A percentile compares a stretch with the other conserved stretches of the same genome.
Conservation (phyloP, 768 basidiomycete genomes). For the Leucogyrophana mollusca region DNA sequence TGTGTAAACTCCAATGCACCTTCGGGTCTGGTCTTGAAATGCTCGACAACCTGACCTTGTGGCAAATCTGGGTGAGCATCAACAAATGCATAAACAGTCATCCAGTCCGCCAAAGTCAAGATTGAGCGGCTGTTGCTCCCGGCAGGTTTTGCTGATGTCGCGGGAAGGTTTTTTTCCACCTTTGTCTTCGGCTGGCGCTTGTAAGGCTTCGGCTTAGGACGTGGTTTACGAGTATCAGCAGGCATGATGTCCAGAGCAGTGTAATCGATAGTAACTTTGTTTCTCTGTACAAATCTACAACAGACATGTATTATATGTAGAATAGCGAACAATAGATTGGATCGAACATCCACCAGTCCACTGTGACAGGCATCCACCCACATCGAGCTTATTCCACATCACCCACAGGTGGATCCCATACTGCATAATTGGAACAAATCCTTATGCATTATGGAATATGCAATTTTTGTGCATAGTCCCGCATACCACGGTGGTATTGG, state of each 20-base stretch:
- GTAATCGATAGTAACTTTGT: no score
- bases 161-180: background rate
- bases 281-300: no score
- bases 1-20: conserved; percentile 7
- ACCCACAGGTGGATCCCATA: no score
- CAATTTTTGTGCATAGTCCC: background rate
- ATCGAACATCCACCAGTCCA: background rate
- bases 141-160: background rate
- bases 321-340: no score
- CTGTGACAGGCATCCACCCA: no score
- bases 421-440: conserved; percentile 1
- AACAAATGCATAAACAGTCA: conserved; percentile 8
- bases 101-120: conserved; percentile 9
- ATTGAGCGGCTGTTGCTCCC: background rate
- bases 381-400: no score
- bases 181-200: background rate
- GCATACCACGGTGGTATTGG: background rate
- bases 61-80: background rate
- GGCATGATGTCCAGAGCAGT: no score
- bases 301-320: no score
- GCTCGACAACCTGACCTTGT: conserved; percentile 2
- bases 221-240: no score
- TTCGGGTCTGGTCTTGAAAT: background rate
- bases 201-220: background rate
- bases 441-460: conserved; percentile 7